These are phyloP conservation scores for Neurospora sp. DNA, from an alignment of 495 filamentous ascomycete genomes.

Conservation along the genomic window DNA sequence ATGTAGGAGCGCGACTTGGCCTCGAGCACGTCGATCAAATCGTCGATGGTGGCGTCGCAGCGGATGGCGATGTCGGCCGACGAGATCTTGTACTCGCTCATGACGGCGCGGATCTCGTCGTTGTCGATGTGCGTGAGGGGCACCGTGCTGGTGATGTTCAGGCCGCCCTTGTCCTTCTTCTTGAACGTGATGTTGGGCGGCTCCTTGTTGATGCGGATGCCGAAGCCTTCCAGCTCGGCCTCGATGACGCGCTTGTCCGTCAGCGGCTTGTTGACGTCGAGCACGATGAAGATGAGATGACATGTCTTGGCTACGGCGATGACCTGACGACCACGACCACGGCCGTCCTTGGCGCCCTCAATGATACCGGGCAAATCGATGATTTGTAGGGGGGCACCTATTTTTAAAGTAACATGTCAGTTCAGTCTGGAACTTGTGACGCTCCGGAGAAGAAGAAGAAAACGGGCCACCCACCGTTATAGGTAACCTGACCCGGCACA, in stretches of 20 bases:
- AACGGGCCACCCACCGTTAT: conserved; percentile 53
- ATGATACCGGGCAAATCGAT: conserved; percentile 98
- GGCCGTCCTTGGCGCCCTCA: conserved; percentile 95
- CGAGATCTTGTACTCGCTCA: conserved; percentile 91
- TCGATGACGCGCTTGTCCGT: conserved; percentile 97
- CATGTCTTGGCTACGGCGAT: conserved; percentile 99
- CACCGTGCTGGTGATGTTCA: conserved; percentile 87
- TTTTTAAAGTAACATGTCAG: not conserved
- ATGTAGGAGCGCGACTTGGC: conserved; percentile 94
- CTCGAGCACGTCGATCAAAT: conserved; percentile 92
- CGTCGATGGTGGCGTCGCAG: conserved; percentile 77
- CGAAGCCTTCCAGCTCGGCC: conserved; percentile 92
- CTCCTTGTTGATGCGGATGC: conserved; percentile 93
- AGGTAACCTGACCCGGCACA: conserved; percentile 90
- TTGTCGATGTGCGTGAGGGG: conserved; percentile 86
- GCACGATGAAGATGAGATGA: conserved; percentile 95
- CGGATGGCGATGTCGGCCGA: conserved; percentile 97
- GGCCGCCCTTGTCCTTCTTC: conserved; percentile 98
- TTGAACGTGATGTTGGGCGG: conserved; percentile 96
- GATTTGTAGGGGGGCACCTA: conserved; percentile 90
- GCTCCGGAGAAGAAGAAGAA: not conserved
- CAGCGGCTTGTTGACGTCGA: conserved; percentile 96
- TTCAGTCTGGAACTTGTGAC: not conserved
- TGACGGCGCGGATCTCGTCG: conserved; percentile 95
- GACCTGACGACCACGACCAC: conserved; percentile 95